Percentiles rank a stretch among this genome's conserved stretches.
Evolutionary conservation across 257 asterid genomes (phyloP).

Genomic region (Solanum rostratum): DNA sequence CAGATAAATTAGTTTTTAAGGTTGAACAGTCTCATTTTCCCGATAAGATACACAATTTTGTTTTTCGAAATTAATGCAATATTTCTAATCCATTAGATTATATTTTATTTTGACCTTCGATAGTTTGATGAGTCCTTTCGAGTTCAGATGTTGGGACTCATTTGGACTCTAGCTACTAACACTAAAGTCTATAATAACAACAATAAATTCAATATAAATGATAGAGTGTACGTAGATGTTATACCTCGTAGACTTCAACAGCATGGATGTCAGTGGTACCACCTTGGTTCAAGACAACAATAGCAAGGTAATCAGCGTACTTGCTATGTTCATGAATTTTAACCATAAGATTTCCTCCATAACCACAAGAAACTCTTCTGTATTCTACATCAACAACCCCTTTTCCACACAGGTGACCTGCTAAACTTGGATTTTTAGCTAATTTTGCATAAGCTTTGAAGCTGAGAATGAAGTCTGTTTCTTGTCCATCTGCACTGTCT

Average conservation of each 20-base stretch:
- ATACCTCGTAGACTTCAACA: neutral
- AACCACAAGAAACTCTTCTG: neutral
- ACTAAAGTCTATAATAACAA: neutral
- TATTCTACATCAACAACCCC: conserved; percentile 1
- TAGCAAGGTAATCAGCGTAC: neutral
- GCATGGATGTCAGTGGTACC: neutral
- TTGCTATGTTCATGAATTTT: conserved; percentile 6
- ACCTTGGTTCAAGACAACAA: neutral
- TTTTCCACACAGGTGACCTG: neutral
- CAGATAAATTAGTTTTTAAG: neutral
- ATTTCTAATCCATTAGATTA: neutral
- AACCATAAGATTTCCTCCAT: neutral
- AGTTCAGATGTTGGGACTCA: neutral
- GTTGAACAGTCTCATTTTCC: neutral
- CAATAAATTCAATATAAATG: neutral
- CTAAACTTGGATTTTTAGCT: neutral
- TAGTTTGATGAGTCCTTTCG: neutral
- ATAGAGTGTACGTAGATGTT: neutral
- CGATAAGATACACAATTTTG: neutral
- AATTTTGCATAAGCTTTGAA: neutral
- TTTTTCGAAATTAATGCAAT: neutral
- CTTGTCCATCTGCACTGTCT: conserved; percentile 1
- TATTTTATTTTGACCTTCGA: neutral
- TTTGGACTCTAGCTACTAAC: neutral
- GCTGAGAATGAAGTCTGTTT: neutral